A percentile compares a stretch with the other conserved stretches of the same genome.
Conservation (phyloP, 1,284 basidiomycete genomes). For the Psilocybe mexicana region DNA sequence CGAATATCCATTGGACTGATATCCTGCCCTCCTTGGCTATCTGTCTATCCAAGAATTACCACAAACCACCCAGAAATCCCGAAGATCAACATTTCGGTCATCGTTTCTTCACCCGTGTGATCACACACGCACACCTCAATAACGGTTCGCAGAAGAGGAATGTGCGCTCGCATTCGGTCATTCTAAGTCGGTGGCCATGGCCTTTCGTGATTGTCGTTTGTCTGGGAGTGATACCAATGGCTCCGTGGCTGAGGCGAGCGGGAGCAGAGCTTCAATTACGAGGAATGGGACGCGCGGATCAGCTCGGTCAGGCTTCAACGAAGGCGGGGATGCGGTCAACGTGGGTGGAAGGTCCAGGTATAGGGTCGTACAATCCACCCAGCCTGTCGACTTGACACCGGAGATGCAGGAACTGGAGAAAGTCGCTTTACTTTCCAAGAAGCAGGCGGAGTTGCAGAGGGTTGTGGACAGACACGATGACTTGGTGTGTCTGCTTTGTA, state of each 20-base stretch:
- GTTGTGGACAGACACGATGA: conserved; percentile 74
- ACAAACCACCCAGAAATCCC: conserved; percentile 57
- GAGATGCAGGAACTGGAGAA: conserved; percentile 38
- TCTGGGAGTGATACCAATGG: conserved; percentile 23
- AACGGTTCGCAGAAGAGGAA: background rate
- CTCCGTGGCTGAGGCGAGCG: conserved; percentile 12
- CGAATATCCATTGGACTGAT: conserved; percentile 13
- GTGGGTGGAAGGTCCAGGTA: conserved; percentile 2
- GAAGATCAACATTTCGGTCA: conserved; percentile 45
- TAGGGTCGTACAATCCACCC: background rate
- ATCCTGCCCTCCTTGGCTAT: conserved; percentile 19
- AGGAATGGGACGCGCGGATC: conserved; percentile 14
- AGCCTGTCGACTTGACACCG: conserved; percentile 17
- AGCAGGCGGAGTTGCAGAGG: conserved; percentile 57
- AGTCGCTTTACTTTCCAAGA: conserved; percentile 51
- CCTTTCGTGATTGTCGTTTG: conserved; percentile 16
- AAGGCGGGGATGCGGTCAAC: conserved; percentile 1
- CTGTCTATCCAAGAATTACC: conserved; percentile 48
- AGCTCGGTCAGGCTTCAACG: conserved; percentile 3
- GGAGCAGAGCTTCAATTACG: conserved; percentile 9
- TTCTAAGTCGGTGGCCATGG: conserved; percentile 7
- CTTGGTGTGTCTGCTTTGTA: conserved; percentile 50
- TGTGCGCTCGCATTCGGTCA: conserved; percentile 1
- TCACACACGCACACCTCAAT: conserved; percentile 11
- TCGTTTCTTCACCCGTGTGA: conserved; percentile 16